These are phyloP conservation scores for Biscogniauxia marginata DNA, from an alignment of 2,329 filamentous ascomycete species.

Conservation along the genomic window DNA sequence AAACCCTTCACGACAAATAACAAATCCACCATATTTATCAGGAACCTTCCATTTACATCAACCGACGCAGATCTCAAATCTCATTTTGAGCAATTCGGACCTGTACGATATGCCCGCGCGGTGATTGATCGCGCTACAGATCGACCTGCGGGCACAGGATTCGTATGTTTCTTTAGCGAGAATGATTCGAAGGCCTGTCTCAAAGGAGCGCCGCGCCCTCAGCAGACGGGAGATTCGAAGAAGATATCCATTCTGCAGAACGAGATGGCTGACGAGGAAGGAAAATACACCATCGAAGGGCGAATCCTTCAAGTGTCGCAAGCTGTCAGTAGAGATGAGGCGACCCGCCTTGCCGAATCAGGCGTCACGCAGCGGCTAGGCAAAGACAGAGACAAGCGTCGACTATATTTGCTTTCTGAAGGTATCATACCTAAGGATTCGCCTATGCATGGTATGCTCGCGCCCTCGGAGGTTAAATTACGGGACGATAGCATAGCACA, in stretches of 20 bases:
- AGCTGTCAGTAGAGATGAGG: slow-evolving; percentile 82
- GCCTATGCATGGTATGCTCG: slow-evolving; percentile 71
- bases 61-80: slow-evolving; percentile 79
- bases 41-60: slow-evolving; percentile 88
- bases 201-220: slow-evolving; percentile 65
- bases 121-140: slow-evolving; percentile 85
- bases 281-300: slow-evolving; percentile 86
- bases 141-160: slow-evolving; percentile 86
- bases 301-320: slow-evolving; percentile 81
- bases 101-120: slow-evolving; percentile 85
- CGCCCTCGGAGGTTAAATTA: slow-evolving; percentile 80
- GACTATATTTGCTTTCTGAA: slow-evolving; percentile 83
- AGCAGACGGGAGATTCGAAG: slow-evolving; percentile 45
- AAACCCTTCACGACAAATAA: slow-evolving; percentile 55
- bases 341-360: slow-evolving; percentile 70
- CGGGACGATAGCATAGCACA: slow-evolving; percentile 84
- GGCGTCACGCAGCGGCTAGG: slow-evolving; percentile 63
- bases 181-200: slow-evolving; percentile 77
- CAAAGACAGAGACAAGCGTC: slow-evolving; percentile 81
- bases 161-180: slow-evolving; percentile 84
- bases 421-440: slow-evolving; percentile 78
- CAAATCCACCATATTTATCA: slow-evolving; percentile 81
- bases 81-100: slow-evolving; percentile 86
- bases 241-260: slow-evolving; percentile 87
- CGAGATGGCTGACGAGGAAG: slow-evolving; percentile 75